Evolutionary conservation across 768 basidiomycete species (phyloP).

Genomic region (Kwoniella shandongensis): DNA sequence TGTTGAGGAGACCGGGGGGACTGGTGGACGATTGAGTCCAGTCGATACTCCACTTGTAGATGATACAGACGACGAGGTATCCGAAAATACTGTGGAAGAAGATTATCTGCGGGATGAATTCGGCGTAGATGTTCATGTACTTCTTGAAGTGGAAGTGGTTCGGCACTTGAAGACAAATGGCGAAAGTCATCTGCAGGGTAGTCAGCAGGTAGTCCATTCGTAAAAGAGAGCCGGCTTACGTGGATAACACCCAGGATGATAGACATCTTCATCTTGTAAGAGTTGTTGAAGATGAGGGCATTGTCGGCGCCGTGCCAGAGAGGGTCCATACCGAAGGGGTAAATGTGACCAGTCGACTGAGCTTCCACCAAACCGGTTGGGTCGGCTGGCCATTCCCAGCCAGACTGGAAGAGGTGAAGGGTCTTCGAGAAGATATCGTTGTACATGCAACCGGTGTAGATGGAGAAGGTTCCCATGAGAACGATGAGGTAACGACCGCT

Average conservation of each 20-base stretch:
- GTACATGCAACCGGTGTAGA: constrained; percentile 96
- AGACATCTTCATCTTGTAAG: constrained; percentile 99
- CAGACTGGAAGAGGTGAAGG: constrained; percentile 80
- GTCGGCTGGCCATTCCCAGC: constrained; percentile 74
- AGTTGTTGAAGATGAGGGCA: constrained; percentile 88
- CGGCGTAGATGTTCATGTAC: constrained; percentile 79
- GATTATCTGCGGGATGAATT: constrained; percentile 95
- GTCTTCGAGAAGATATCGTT: constrained; percentile 98
- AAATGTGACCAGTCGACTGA: constrained; percentile 66
- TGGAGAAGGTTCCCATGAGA: constrained; percentile 94
- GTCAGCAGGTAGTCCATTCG: neutral
- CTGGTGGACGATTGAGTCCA: constrained; percentile 69
- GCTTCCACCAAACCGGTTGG: constrained; percentile 60
- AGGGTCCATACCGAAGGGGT: constrained; percentile 92
- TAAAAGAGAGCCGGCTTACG: constrained; percentile 59
- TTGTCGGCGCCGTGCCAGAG: constrained; percentile 94
- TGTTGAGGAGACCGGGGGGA: constrained; percentile 82
- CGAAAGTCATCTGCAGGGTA: constrained; percentile 85
- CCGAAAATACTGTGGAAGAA: constrained; percentile 98
- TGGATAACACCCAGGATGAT: constrained; percentile 94
- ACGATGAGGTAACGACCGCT: constrained; percentile 98
- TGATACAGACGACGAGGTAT: constrained; percentile 86
- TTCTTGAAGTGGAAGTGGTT: constrained; percentile 95
- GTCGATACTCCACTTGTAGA: constrained; percentile 96
- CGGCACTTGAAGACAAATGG: constrained; percentile 89